A percentile compares a stretch with the other conserved stretches of the same genome.
phyloP scores from a whole-genome alignment of 108 stramenopile genomes.

The Cyclotella cryptica region DNA sequence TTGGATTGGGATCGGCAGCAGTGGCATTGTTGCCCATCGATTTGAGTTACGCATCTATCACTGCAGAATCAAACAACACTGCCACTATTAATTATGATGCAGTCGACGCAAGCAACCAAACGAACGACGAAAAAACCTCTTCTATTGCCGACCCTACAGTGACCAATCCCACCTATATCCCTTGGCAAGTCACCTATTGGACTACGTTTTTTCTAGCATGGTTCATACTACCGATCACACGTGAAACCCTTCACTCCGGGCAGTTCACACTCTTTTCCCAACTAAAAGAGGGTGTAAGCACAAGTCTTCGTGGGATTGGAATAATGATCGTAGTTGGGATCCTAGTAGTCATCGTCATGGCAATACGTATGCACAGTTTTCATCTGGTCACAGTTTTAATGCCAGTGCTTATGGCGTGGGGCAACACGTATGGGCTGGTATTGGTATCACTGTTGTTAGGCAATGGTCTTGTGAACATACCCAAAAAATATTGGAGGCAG shows the following conservation, averaged over 20 bases:
- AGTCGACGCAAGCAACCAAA: constrained; percentile 1
- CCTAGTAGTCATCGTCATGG: constrained; percentile 47
- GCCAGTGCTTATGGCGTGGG: constrained; percentile 80
- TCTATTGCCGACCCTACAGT: constrained; percentile 1
- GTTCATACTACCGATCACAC: constrained; percentile 69
- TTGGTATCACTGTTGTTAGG: constrained; percentile 79
- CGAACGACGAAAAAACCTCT: constrained; percentile 1
- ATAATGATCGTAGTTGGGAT: constrained; percentile 39
- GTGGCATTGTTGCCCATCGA: constrained; percentile 63
- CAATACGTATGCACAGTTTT: constrained; percentile 43
- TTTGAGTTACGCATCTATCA: constrained; percentile 48
- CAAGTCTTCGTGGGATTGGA: constrained; percentile 32
- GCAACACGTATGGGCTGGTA: constrained; percentile 88
- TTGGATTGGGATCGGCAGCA: constrained; percentile 49
- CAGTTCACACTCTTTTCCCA: constrained; percentile 64
- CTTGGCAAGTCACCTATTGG: constrained; percentile 73
- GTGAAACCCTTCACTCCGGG: constrained; percentile 68
- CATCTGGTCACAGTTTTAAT: constrained; percentile 39
- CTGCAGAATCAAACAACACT: not conserved
- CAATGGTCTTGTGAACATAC: constrained; percentile 81
- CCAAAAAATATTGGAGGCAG: constrained; percentile 74
- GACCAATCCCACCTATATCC: constrained; percentile 52
- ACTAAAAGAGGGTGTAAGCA: constrained; percentile 53
- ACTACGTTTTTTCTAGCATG: constrained; percentile 83
- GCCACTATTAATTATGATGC: not conserved